Evolutionary conservation across 108 stramenopile species (phyloP).

Genomic region (Nitzschia sp.): DNA sequence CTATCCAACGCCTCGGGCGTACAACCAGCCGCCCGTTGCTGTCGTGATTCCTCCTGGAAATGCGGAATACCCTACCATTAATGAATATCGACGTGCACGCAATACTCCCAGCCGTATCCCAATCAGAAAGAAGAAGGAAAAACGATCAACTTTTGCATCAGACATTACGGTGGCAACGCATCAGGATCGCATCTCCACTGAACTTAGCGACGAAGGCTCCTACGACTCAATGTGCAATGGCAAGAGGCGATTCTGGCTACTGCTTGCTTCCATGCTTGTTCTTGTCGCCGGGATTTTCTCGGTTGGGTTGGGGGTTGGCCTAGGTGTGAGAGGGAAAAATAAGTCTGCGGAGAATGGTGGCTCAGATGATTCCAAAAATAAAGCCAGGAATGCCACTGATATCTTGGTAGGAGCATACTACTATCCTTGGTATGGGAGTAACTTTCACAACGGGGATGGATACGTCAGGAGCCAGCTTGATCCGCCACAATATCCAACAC

Average conservation of each 20-base stretch:
- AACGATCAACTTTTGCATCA: no score
- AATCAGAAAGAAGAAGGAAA: no score
- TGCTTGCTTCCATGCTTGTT: not conserved
- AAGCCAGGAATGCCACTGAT: not conserved
- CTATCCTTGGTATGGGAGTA: constrained; percentile 48
- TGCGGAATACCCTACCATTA: not conserved
- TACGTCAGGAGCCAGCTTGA: constrained; percentile 38
- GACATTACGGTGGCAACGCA: not conserved
- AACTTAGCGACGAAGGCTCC: not conserved
- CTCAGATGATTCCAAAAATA: not conserved
- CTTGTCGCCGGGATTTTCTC: constrained; percentile 4
- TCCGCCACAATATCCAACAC: constrained; percentile 30
- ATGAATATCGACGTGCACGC: no score
- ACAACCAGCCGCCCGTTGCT: not conserved
- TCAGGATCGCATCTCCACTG: not conserved
- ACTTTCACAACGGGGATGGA: constrained; percentile 42
- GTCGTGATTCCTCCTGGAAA: not conserved
- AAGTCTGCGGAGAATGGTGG: not conserved
- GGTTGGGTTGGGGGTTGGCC: not conserved
- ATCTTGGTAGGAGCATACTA: constrained; percentile 43
- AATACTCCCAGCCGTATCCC: no score
- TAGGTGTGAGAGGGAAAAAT: not conserved
- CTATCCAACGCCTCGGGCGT: not conserved
- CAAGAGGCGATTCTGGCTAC: not conserved
- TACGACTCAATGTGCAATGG: not conserved